phyloP scores from a whole-genome alignment of 768 basidiomycete species.

The Auricularia cornea region DNA sequence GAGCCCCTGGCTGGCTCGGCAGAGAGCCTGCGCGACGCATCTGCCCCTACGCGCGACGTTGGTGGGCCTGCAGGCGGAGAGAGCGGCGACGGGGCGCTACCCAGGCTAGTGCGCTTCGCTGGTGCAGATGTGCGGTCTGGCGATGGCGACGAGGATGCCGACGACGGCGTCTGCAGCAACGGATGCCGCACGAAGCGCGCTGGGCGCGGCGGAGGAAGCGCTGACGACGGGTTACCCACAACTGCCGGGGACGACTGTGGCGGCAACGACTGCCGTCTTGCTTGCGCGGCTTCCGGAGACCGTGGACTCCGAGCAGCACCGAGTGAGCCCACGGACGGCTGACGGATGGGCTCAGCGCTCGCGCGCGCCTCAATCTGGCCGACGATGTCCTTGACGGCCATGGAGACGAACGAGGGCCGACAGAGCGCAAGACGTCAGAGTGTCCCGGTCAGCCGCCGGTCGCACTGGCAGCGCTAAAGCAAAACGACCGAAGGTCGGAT shows the following conservation, averaged over 20 bases:
- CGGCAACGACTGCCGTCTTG: neutral
- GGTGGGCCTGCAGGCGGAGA: neutral
- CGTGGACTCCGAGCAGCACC: neutral
- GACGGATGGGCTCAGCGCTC: neutral
- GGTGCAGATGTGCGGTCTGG: neutral
- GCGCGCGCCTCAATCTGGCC: slow-evolving; percentile 16
- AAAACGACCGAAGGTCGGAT: neutral
- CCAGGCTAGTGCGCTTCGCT: neutral
- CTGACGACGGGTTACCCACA: neutral
- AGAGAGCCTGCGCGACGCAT: no score
- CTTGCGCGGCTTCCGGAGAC: neutral
- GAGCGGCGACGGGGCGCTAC: neutral
- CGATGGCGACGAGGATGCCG: neutral
- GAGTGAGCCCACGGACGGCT: neutral
- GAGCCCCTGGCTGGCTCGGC: no score
- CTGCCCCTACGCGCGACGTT: no score
- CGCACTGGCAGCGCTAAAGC: neutral
- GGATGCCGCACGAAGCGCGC: slow-evolving; percentile 10
- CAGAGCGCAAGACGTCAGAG: neutral
- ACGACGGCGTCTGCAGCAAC: slow-evolving; percentile 1
- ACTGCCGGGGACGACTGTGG: neutral
- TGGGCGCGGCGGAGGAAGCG: slow-evolving; percentile 3
- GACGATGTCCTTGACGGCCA: slow-evolving; percentile 25
- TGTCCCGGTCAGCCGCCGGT: neutral
- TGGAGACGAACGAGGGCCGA: slow-evolving; percentile 2